phyloP scores from a whole-genome alignment of 1,284 basidiomycete species.

The Hemileia vastatrix region DNA sequence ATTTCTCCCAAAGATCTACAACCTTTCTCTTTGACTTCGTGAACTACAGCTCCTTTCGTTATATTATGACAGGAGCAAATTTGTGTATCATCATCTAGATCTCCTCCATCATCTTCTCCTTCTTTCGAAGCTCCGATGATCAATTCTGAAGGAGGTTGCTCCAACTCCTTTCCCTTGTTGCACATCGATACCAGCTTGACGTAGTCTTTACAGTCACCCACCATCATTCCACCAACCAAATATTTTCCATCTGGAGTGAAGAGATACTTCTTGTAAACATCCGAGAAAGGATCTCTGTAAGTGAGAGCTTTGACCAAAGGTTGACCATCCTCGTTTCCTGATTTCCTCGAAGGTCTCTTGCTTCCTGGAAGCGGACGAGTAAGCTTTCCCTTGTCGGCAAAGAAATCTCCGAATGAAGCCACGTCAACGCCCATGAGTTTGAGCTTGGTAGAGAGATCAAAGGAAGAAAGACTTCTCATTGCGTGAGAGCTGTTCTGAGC shows the following conservation, averaged over 20 bases:
- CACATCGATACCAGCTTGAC: slow-evolving; percentile 61
- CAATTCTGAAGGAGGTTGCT: slow-evolving; percentile 58
- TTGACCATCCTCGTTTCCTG: slow-evolving; percentile 31
- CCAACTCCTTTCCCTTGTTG: slow-evolving; percentile 63
- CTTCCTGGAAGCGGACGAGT: slow-evolving; percentile 30
- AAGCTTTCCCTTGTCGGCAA: slow-evolving; percentile 57
- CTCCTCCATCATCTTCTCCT: slow-evolving; percentile 55
- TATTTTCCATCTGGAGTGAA: slow-evolving; percentile 66
- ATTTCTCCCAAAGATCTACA: slow-evolving; percentile 53
- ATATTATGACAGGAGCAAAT: slow-evolving; percentile 65
- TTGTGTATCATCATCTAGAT: slow-evolving; percentile 62
- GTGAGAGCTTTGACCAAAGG: slow-evolving; percentile 59
- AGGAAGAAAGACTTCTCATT: slow-evolving; percentile 53
- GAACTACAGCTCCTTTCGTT: slow-evolving; percentile 54
- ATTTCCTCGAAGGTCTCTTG: slow-evolving; percentile 22
- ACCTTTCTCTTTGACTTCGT: slow-evolving; percentile 52
- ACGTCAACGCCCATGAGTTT: slow-evolving; percentile 68
- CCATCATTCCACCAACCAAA: slow-evolving; percentile 69
- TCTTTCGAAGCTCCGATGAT: slow-evolving; percentile 55
- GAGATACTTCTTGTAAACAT: slow-evolving; percentile 65
- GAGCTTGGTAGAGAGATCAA: slow-evolving; percentile 57
- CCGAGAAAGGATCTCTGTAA: slow-evolving; percentile 62
- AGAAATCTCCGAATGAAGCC: slow-evolving; percentile 66
- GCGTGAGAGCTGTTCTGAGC: slow-evolving; percentile 50
- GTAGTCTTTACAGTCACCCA: slow-evolving; percentile 63